Conservation (phyloP, 768 basidiomycete species). For the Suillus variegatus region DNA sequence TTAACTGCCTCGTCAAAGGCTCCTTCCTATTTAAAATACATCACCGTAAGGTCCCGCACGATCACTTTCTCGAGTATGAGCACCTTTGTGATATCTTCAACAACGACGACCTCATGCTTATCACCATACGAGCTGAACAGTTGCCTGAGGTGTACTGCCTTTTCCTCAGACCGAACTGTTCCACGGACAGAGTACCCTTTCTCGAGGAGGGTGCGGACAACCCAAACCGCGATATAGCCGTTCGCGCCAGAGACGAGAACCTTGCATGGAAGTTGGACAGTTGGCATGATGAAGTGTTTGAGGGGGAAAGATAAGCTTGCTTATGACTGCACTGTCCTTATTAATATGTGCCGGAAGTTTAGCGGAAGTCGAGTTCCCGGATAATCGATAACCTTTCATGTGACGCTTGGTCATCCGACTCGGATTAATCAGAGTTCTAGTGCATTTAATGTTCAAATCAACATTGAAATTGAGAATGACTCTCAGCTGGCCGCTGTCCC, state of each 20-base stretch:
- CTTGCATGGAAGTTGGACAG: conserved; percentile 27
- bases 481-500: background rate
- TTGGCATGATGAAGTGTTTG: conserved; percentile 20
- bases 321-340: background rate
- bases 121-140: conserved; percentile 55
- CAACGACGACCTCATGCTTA: conserved; percentile 63
- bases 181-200: conserved; percentile 65
- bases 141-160: conserved; percentile 57
- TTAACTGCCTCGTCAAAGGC: conserved; percentile 82
- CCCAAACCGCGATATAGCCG: conserved; percentile 48
- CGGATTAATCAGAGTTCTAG: too few species aligned
- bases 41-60: background rate
- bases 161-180: conserved; percentile 63
- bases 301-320: background rate
- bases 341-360: background rate
- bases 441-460: too few species aligned
- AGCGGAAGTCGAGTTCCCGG: background rate
- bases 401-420: background rate
- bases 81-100: conserved; percentile 66
- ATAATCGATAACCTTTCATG: background rate
- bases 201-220: conserved; percentile 56
- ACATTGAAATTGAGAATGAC: background rate
- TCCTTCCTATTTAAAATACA: conserved; percentile 41
- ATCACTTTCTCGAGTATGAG: conserved; percentile 9
- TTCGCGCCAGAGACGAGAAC: conserved; percentile 32